These are phyloP conservation scores for Scheffersomyces insectosa DNA, from an alignment of 1,139 yeast genomes.

Conservation along the genomic window DNA sequence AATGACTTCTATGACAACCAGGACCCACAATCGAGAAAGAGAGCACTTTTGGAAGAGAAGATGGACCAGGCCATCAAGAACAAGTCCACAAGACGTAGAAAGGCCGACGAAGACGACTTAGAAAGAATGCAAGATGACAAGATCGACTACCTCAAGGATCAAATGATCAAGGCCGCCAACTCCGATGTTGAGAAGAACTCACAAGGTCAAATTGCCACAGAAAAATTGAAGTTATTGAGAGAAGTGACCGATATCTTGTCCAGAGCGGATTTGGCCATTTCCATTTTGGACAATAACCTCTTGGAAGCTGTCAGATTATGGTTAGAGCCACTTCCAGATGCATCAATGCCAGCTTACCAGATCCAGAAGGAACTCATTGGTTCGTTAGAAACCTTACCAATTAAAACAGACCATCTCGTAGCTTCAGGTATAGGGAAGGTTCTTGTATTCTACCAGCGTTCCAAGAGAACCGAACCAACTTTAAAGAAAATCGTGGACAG, in stretches of 20 bases:
- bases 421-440: slow-evolving; percentile 96
- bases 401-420: slow-evolving; percentile 90
- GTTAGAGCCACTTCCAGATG: slow-evolving; percentile 98
- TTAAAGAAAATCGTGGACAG: slow-evolving; percentile 88
- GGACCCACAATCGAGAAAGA: slow-evolving; percentile 54
- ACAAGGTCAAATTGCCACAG: slow-evolving; percentile 77
- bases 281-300: slow-evolving; percentile 90
- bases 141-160: slow-evolving; percentile 76
- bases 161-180: slow-evolving; percentile 93
- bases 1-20: slow-evolving; percentile 31
- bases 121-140: slow-evolving; percentile 95
- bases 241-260: slow-evolving; percentile 76
- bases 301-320: slow-evolving; percentile 93
- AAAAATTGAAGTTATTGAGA: slow-evolving; percentile 78
- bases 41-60: slow-evolving; percentile 78
- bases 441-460: slow-evolving; percentile 88
- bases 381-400: slow-evolving; percentile 77
- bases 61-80: slow-evolving; percentile 76
- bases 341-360: slow-evolving; percentile 94
- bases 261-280: slow-evolving; percentile 84
- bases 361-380: slow-evolving; percentile 85
- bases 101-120: slow-evolving; percentile 85
- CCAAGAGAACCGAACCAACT: slow-evolving; percentile 83
- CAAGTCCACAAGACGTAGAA: slow-evolving; percentile 57
- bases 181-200: slow-evolving; percentile 83